Evolutionary conservation across 2,329 filamentous ascomycete species (phyloP), one percentile per base, ranked within the genome.

Genomic region (Cladophialophora exuberans): DNA sequence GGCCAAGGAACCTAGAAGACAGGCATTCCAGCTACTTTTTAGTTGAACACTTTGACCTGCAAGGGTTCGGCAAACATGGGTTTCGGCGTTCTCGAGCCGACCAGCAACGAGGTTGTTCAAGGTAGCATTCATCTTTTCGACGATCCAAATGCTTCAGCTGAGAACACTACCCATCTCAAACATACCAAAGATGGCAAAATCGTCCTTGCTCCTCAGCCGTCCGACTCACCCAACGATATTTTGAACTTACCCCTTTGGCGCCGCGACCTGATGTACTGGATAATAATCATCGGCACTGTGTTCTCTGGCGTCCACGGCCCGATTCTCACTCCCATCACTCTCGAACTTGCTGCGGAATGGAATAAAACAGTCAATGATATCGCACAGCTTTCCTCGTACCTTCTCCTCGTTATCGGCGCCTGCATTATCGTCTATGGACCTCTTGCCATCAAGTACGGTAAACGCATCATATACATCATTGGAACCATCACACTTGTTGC

Each of bases 201-300:
- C 65, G 90, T 97, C 52, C 77, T 97, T 10, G 88, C 94, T 0
- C 93, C 93, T 0, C 93, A 97, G 68, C 93, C 93, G 0, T 91
- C 97, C 56, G 91, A 96, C 46, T 91, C 89, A 0, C 78, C 80
- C 46, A 97, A 97, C 62, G 93, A 97, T 65, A 93, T 93, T 1
- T 75, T 97, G 53, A 97, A 97, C 69, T 97, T 92, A 92, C 85
- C 89, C 0, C 75, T 80, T 5, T 90, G 89, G 85, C 83, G 89
- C 28, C 81, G 92, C 70, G 90, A 97, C 70, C 71, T 80, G 15
- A 86, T 96, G 65, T 96, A 95, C 72, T 96, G 90, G 72, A 88
- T 96, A 84, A 74, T 97, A 15, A 92, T 92, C 51, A 92, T 93
- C 28, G 93, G 92, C 39, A 38, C 50, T 4, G 41, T 46, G 28